Conservation (phyloP, 1,284 basidiomycete species). For the Kwoniella shivajii region DNA sequence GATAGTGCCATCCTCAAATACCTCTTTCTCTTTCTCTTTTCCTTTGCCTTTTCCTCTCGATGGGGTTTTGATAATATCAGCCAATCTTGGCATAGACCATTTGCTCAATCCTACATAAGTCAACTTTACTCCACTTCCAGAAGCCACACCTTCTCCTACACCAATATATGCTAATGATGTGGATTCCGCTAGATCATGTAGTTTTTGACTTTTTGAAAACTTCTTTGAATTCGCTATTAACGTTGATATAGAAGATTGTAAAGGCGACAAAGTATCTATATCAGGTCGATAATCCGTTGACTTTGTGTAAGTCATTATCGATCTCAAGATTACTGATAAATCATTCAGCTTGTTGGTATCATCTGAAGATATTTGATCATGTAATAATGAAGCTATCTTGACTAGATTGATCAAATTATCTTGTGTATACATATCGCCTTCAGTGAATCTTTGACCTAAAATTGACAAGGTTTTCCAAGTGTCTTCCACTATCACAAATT, state of each 20-base stretch:
- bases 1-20: constrained; percentile 80
- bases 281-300: constrained; percentile 87
- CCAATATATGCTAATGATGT: constrained; percentile 80
- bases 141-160: constrained; percentile 57
- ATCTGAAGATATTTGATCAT: constrained; percentile 31
- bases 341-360: constrained; percentile 70
- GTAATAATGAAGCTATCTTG: constrained; percentile 32
- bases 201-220: constrained; percentile 68
- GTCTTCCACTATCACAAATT: constrained; percentile 59
- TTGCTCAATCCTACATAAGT: constrained; percentile 88
- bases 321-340: constrained; percentile 77
- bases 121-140: constrained; percentile 55
- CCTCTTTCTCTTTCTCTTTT: constrained; percentile 53
- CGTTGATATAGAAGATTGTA: constrained; percentile 71
- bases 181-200: constrained; percentile 82
- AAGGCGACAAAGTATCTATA: constrained; percentile 76
- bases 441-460: constrained; percentile 63
- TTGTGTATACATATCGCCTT: constrained; percentile 69
- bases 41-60: neutral
- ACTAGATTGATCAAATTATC: constrained; percentile 72
- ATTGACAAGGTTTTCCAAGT: constrained; percentile 72
- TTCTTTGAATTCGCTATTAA: constrained; percentile 64
- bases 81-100: constrained; percentile 78
- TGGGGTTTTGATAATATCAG: constrained; percentile 62
- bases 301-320: constrained; percentile 74